Evolutionary conservation across 805 yeast species (phyloP).

Genomic region (Lipomyces oligophaga): DNA sequence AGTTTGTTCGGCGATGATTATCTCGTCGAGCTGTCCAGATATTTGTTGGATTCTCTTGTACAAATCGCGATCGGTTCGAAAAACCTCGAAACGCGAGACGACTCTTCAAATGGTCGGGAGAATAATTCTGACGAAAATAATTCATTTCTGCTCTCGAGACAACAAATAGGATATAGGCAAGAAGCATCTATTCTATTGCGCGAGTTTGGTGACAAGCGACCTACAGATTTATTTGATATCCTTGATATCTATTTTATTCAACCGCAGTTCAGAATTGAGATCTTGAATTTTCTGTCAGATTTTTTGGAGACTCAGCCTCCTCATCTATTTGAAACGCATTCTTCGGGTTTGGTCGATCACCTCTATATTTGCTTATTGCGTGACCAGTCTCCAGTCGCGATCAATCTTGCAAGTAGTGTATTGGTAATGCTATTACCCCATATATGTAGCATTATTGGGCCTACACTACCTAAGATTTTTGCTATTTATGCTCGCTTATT

Average conservation of each 20-base stretch:
- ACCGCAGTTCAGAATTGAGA: conserved; percentile 40
- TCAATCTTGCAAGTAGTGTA: conserved; percentile 41
- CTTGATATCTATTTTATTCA: conserved; percentile 40
- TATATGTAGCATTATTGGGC: conserved; percentile 39
- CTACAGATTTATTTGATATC: conserved; percentile 40
- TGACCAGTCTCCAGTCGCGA: conserved; percentile 43
- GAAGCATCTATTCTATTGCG: conserved; percentile 45
- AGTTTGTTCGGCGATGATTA: conserved; percentile 9
- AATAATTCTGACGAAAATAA: no score
- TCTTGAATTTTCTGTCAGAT: conserved; percentile 34
- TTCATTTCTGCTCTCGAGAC: no score
- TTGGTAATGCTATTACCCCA: conserved; percentile 48
- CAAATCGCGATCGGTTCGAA: conserved; percentile 23
- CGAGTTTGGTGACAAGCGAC: conserved; percentile 44
- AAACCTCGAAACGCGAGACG: conserved; percentile 16
- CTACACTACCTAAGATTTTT: conserved; percentile 43
- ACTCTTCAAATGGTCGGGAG: conserved; percentile 37
- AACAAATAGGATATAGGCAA: conserved; percentile 46
- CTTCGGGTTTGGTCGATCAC: conserved; percentile 40
- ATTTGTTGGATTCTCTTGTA: conserved; percentile 32
- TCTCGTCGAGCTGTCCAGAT: conserved; percentile 29
- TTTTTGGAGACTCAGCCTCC: conserved; percentile 38
- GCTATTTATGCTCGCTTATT: conserved; percentile 46
- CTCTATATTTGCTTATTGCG: conserved; percentile 41
- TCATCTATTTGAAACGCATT: conserved; percentile 36